Percentiles rank a stretch among this genome's conserved stretches.
These are phyloP conservation scores for Chaetomium sp. DNA, from an alignment of 2,329 filamentous ascomycete genomes.

Conservation along the genomic window DNA sequence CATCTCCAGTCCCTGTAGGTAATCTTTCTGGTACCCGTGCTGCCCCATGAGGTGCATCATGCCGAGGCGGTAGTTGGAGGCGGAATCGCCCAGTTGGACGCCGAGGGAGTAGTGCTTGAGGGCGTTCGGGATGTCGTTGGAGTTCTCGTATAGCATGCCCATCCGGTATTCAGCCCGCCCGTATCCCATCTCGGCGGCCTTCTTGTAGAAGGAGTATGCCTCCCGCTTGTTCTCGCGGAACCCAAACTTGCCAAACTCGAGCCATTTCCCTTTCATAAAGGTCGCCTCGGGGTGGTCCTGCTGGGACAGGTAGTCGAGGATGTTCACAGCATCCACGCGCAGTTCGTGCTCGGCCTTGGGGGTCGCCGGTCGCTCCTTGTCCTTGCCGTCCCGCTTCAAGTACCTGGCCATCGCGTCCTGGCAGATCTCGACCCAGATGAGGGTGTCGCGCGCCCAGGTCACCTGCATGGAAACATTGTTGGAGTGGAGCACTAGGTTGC, in stretches of 20 bases:
- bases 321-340: conserved; percentile 84
- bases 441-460: conserved; percentile 91
- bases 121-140: conserved; percentile 88
- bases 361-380: conserved; percentile 67
- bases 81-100: conserved; percentile 79
- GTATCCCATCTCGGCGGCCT: conserved; percentile 84
- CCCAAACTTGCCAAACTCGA: conserved; percentile 96
- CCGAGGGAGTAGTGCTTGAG: conserved; percentile 88
- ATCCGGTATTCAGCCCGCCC: conserved; percentile 92
- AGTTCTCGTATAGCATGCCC: conserved; percentile 97
- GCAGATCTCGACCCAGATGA: conserved; percentile 84
- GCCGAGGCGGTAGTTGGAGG: conserved; percentile 80
- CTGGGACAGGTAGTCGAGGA: conserved; percentile 84
- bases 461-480: conserved; percentile 96
- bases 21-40: conserved; percentile 86
- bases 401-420: conserved; percentile 75
- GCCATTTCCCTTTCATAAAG: conserved; percentile 94
- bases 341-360: conserved; percentile 88
- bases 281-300: conserved; percentile 92
- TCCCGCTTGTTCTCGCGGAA: conserved; percentile 90
- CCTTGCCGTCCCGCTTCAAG: conserved; percentile 44
- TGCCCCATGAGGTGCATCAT: conserved; percentile 98
- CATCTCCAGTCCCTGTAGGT: conserved; percentile 72
- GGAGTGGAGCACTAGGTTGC: conserved; percentile 81
- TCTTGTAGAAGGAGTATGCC: conserved; percentile 82